Evolutionary conservation across 2,329 filamentous ascomycete species (phyloP), one percentile per base, ranked within the genome.

Genomic region (Aspergillus proliferans): DNA sequence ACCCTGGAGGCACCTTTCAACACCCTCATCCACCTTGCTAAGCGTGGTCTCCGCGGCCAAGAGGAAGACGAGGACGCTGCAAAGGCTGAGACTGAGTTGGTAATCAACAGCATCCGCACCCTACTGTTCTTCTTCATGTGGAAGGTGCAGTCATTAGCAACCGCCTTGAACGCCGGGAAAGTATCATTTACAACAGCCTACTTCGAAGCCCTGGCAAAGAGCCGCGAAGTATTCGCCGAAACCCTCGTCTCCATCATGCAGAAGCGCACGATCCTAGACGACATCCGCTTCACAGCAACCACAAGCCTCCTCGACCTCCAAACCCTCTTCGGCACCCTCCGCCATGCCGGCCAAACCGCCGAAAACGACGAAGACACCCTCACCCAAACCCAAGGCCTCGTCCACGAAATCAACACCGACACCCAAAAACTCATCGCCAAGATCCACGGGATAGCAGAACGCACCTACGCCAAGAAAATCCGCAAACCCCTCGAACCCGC

Each of bases 61-160:
- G 83, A 85, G 47, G 74, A 83, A 3, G 82, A 89, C 47, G 81
- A 85, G 40, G 85, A 86, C 12, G 77, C 85, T 22, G 86, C 90
- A 54, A 83, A 83, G 40, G 74, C 88, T 10, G 92, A 97, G 67
- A 87, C 93, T 57, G 84, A 88, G 55, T 76, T 93, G 40, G 84
- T 89, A 6, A 77, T 82, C 2, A 86, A 85, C 58, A 85, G 89
- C 26, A 86, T 94, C 60, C 86, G 87, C 56, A 79, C 84, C 2
- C 78, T 86, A 45, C 78, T 90, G 43, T 89, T 94, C 70, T 97
- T 96, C 71, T 95, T 96, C 65, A 88, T 95, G 83, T 98, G 93
- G 93, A 92, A 93, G 64, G 80, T 86, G 19, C 80, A 82, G 47
- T 75, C 77, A 46, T 62, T 88, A 52, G 74, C 76, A 53, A 73